Percentiles rank a stretch among this genome's conserved stretches.
These are phyloP conservation scores for Xylariaceae sp. DNA, from an alignment of 2,329 filamentous ascomycete genomes.

Conservation along the genomic window DNA sequence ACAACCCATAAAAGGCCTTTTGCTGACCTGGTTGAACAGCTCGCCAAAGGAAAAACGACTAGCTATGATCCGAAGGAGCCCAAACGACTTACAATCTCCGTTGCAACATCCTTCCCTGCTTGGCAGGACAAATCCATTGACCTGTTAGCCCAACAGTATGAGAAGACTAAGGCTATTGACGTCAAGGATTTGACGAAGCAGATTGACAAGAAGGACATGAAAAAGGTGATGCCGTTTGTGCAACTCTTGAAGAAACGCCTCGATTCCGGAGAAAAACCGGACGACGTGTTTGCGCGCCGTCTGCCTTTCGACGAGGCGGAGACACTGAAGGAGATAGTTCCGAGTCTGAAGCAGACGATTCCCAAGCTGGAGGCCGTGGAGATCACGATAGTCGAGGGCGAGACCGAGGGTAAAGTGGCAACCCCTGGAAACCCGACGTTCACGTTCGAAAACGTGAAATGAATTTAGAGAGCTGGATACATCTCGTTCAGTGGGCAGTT, in stretches of 20 bases:
- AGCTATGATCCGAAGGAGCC: constrained; percentile 85
- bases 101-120: constrained; percentile 71
- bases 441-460: constrained; percentile 71
- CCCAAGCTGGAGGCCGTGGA: constrained; percentile 40
- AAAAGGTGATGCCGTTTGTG: constrained; percentile 97
- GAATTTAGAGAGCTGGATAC: background rate
- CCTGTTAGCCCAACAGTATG: constrained; percentile 53
- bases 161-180: constrained; percentile 36
- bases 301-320: constrained; percentile 80
- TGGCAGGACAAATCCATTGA: constrained; percentile 94
- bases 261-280: constrained; percentile 61
- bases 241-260: constrained; percentile 82
- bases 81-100: constrained; percentile 86
- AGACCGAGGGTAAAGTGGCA: constrained; percentile 49
- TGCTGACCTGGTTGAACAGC: constrained; percentile 10
- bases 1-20: background rate
- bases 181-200: constrained; percentile 51
- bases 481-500: background rate
- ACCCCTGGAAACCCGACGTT: constrained; percentile 81
- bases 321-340: constrained; percentile 72
- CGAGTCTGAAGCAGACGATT: constrained; percentile 67
- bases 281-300: constrained; percentile 74
- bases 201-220: constrained; percentile 60
- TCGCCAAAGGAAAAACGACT: constrained; percentile 79
- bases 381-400: constrained; percentile 45